Evolutionary conservation across 768 basidiomycete species (phyloP).

Genomic region (Kwoniella heveanensis): DNA sequence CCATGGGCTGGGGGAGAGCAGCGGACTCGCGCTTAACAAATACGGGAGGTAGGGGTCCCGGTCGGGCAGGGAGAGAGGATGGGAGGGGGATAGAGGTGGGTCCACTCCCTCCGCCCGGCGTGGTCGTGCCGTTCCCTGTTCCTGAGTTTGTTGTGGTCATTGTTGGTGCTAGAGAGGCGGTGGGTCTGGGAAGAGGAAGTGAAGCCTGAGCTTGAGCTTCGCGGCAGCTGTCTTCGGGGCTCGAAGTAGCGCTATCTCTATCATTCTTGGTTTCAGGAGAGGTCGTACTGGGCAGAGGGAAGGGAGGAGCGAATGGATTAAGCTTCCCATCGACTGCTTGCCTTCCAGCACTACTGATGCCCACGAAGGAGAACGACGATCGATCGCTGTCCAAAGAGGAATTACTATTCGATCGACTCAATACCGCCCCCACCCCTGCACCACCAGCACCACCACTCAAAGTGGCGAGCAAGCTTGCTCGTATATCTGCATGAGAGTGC

Average conservation of each 20-base stretch:
- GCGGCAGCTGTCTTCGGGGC: too few relatives aligned
- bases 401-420: conserved; percentile 13
- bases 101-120: background rate
- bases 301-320: conserved; percentile 41
- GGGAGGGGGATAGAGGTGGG: conserved; percentile 18
- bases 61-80: conserved; percentile 27
- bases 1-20: conserved; percentile 45
- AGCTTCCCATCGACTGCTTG: conserved; percentile 3
- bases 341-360: too few relatives aligned
- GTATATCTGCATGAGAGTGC: background rate
- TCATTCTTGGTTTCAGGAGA: background rate
- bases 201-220: conserved; percentile 1
- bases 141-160: background rate
- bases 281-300: conserved; percentile 25
- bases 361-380: conserved; percentile 7
- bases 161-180: background rate
- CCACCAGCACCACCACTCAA: background rate
- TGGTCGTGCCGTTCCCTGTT: background rate
- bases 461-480: background rate
- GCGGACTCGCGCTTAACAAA: conserved; percentile 45
- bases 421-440: background rate
- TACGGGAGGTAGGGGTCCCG: conserved; percentile 37
- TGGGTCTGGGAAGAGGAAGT: conserved; percentile 10
- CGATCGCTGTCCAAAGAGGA: conserved; percentile 4
- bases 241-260: background rate